Base-by-base conservation (phyloP, 2,329 filamentous ascomycete genomes). In the Apiospora marii region DNA sequence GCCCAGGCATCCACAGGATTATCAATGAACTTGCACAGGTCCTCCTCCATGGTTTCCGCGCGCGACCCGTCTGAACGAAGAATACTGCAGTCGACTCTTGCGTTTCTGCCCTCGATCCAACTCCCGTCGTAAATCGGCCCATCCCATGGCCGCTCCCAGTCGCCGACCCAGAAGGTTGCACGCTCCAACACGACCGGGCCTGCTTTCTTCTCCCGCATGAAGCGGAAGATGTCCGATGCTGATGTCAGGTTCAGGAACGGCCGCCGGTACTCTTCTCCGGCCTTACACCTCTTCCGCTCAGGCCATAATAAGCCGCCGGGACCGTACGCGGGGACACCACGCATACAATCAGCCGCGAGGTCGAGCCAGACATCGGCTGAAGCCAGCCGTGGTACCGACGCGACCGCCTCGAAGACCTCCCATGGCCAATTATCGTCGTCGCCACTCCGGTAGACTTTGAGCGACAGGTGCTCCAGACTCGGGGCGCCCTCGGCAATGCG, bases 331-430 rank as follows among this genome's bases (percentile, higher is more conserved):
- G 16, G 27, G 51, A 10, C 51, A 34, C 27, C 51, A 58, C 24
- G 27, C 27, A 58, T 58, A 16, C 51, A 58, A 13, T 34, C 27
- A 19, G 51, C 27, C 51, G 51, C 51, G 27, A 58, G 51, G 14
- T 61, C 53, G 22, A 61, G 53, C 53, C 53, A 61, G 53, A 61
- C 30, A 8, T 61, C 53, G 53, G 30, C 53, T 16, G 53, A 37
- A 16, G 19, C 53, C 7, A 61, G 53, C 30, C 7, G 53, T 12
- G 53, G 53, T 6, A 22, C 8, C 30, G 30, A 34, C 6, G 53
- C 30, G 53, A 61, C 53, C 30, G 53, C 53, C 53, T 61, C 53
- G 34, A 37, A 61, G 30, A 34, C 5, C 30, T 61, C 30, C 53
- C 30, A 12, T 1, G 53, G 53, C 53, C 53, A 61, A 2, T 4